Percentiles rank a stretch among this genome's conserved stretches.
Conservation (phyloP, 768 basidiomycete genomes). For the Boletus sp. region DNA sequence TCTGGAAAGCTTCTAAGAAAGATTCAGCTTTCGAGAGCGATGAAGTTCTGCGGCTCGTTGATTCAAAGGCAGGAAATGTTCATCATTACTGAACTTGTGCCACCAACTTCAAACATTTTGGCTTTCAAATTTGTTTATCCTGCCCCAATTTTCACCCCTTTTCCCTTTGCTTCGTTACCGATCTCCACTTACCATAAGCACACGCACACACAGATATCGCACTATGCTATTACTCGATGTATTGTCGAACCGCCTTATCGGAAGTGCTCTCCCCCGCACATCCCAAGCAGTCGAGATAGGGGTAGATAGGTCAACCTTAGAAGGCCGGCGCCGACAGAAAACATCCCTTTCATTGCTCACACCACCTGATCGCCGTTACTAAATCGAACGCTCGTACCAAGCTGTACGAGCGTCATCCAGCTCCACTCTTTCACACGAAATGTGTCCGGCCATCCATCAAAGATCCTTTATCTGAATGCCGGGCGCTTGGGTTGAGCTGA, state of each 20-base stretch:
- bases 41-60: slow-evolving; percentile 4
- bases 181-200: background rate
- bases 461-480: slow-evolving; percentile 83
- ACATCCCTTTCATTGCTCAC: background rate
- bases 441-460: slow-evolving; percentile 30
- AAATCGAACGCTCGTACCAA: slow-evolving; percentile 20
- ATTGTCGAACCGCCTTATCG: background rate
- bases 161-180: background rate
- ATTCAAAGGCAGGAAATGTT: slow-evolving; percentile 6
- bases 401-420: slow-evolving; percentile 17
- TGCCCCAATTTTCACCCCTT: no score
- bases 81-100: slow-evolving; percentile 6
- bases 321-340: background rate
- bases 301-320: background rate
- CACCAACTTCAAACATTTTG: background rate
- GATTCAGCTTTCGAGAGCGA: slow-evolving; percentile 2
- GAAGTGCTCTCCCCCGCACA: background rate
- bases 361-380: slow-evolving; percentile 24
- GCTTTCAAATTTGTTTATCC: background rate
- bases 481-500: slow-evolving; percentile 86
- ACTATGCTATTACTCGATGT: slow-evolving; percentile 1
- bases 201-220: background rate
- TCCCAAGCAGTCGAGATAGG: background rate
- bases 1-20: slow-evolving; percentile 25
- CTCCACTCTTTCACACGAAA: background rate